phyloP scores from a whole-genome alignment of 805 yeast species.

The Wickerhamiella spandovensis region DNA sequence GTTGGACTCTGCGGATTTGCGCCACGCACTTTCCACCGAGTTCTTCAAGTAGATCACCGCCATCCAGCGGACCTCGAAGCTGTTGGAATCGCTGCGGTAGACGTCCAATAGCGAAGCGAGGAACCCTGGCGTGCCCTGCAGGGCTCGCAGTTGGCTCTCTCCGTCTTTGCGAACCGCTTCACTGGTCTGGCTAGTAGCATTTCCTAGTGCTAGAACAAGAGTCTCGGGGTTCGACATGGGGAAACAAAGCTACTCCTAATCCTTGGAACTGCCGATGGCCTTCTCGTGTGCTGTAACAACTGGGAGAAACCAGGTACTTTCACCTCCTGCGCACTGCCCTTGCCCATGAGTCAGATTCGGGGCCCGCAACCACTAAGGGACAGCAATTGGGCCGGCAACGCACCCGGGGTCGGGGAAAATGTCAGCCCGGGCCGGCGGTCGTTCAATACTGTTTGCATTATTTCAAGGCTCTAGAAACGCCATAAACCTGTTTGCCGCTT shows the following conservation, averaged over 20 bases:
- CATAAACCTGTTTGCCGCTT: too few relatives aligned
- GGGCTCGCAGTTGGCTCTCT: constrained; percentile 8
- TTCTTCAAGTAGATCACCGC: constrained; percentile 81
- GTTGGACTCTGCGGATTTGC: constrained; percentile 45
- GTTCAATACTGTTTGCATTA: too few relatives aligned
- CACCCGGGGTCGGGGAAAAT: background rate
- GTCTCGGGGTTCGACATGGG: background rate
- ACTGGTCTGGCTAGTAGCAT: constrained; percentile 11
- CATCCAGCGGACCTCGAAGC: constrained; percentile 52
- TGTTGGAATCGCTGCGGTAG: constrained; percentile 18
- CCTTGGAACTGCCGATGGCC: background rate
- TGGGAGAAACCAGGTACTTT: background rate
- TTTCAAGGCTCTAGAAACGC: too few relatives aligned
- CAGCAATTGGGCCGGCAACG: background rate
- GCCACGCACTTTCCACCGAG: constrained; percentile 76
- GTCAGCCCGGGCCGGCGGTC: too few relatives aligned
- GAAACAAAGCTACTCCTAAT: background rate
- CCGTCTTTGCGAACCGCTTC: constrained; percentile 14
- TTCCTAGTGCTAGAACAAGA: constrained; percentile 14
- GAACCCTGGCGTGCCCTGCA: constrained; percentile 10
- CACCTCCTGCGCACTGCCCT: background rate
- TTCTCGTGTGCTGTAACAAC: background rate
- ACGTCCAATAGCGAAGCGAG: constrained; percentile 8
- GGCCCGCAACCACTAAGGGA: too few relatives aligned
- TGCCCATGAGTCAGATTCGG: background rate